These are phyloP conservation scores for Diaporthe citriasiana DNA, from an alignment of 2,329 filamentous ascomycete genomes.

Conservation along the genomic window DNA sequence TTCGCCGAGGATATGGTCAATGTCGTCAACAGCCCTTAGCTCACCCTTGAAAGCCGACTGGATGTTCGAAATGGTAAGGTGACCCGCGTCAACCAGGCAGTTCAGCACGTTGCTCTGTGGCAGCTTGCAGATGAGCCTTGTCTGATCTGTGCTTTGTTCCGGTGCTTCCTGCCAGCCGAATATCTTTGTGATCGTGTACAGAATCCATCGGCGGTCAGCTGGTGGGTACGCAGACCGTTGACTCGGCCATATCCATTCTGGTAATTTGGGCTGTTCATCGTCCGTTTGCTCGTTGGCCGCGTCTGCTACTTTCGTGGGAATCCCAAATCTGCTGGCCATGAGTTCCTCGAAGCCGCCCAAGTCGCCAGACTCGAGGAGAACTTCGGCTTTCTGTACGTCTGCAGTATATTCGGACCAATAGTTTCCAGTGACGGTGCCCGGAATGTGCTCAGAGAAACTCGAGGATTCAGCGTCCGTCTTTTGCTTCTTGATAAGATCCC, in stretches of 20 bases:
- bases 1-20: constrained; percentile 66
- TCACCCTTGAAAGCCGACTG: constrained; percentile 69
- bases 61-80: constrained; percentile 71
- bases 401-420: constrained; percentile 62
- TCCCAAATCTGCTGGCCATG: constrained; percentile 63
- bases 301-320: constrained; percentile 49
- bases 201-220: constrained; percentile 75
- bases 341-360: constrained; percentile 64
- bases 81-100: constrained; percentile 72
- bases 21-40: constrained; percentile 57
- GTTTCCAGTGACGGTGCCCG: constrained; percentile 64
- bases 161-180: constrained; percentile 68
- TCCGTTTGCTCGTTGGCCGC: constrained; percentile 21
- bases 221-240: constrained; percentile 62
- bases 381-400: constrained; percentile 63
- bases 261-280: constrained; percentile 46
- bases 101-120: constrained; percentile 69
- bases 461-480: constrained; percentile 44
- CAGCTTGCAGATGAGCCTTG: constrained; percentile 57
- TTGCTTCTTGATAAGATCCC: constrained; percentile 52
- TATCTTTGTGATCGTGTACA: constrained; percentile 73
- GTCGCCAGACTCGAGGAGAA: constrained; percentile 61
- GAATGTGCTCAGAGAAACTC: constrained; percentile 56
- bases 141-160: constrained; percentile 57
- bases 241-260: constrained; percentile 67